These are phyloP conservation scores for Coemansia sp. DNA, from an alignment of 192 early-diverging fungal genomes.

Conservation along the genomic window DNA sequence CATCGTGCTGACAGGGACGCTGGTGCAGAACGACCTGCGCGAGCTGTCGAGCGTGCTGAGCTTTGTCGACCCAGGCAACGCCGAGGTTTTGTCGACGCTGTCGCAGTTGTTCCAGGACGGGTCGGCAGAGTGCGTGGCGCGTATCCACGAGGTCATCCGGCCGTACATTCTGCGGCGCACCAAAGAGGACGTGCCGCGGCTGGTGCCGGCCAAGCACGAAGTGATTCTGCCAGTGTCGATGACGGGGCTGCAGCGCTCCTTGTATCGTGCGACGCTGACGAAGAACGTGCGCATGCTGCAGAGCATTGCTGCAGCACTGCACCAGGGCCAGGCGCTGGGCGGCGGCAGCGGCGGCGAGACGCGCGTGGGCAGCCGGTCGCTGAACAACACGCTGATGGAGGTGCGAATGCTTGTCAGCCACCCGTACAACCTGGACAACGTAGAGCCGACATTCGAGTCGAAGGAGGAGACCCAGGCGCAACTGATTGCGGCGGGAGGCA, in stretches of 20 bases:
- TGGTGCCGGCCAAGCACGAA: constrained; percentile 89
- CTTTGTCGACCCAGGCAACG: constrained; percentile 83
- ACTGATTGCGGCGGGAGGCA: constrained; percentile 84
- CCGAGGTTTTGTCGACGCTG: constrained; percentile 64
- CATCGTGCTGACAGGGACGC: constrained; percentile 94
- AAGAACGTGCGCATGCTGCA: constrained; percentile 77
- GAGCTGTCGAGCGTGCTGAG: constrained; percentile 82
- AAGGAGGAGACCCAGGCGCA: constrained; percentile 73
- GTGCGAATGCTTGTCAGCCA: constrained; percentile 93
- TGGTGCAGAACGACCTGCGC: constrained; percentile 89
- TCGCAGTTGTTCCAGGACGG: constrained; percentile 24
- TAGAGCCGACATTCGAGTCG: constrained; percentile 55
- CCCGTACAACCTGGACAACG: constrained; percentile 76
- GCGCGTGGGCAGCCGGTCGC: constrained; percentile 26
- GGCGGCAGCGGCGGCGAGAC: neutral
- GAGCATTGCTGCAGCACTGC: constrained; percentile 26
- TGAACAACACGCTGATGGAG: constrained; percentile 93
- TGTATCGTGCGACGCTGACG: constrained; percentile 85
- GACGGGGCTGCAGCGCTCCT: constrained; percentile 75
- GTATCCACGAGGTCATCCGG: constrained; percentile 67
- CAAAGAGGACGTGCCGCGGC: constrained; percentile 90
- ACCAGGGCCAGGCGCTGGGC: neutral
- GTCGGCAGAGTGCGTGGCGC: constrained; percentile 65
- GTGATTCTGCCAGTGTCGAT: constrained; percentile 91
- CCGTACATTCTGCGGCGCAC: constrained; percentile 85